A percentile compares a stretch with the other conserved stretches of the same genome.
These are phyloP conservation scores for Calonectria fujianensis DNA, from an alignment of 2,329 filamentous ascomycete species.

Conservation along the genomic window DNA sequence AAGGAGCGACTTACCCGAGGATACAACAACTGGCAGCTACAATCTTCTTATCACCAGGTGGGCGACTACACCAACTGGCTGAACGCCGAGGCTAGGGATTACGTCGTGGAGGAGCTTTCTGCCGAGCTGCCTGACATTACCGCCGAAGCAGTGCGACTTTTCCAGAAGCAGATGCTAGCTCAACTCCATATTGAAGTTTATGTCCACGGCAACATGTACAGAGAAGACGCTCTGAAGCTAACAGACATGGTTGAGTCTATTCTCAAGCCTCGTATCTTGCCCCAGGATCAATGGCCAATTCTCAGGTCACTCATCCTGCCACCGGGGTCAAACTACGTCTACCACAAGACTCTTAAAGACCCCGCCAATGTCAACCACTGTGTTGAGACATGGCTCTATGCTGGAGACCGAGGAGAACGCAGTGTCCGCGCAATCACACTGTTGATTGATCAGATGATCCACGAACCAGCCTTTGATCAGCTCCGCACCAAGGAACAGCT, in stretches of 20 bases:
- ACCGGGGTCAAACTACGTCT: slow-evolving; percentile 88
- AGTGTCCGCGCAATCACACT: slow-evolving; percentile 83
- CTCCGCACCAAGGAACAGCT: slow-evolving; percentile 97
- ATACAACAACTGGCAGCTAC: slow-evolving; percentile 90
- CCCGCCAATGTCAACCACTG: slow-evolving; percentile 93
- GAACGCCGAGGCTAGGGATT: slow-evolving; percentile 81
- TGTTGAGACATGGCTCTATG: slow-evolving; percentile 84
- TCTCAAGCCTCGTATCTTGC: slow-evolving; percentile 83
- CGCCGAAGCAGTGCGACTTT: slow-evolving; percentile 82
- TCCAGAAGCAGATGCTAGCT: slow-evolving; percentile 86
- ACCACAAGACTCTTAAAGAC: slow-evolving; percentile 87
- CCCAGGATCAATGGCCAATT: slow-evolving; percentile 86
- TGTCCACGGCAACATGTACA: slow-evolving; percentile 94
- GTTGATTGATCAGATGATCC: slow-evolving; percentile 90
- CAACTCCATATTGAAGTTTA: slow-evolving; percentile 93
- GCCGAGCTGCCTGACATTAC: slow-evolving; percentile 85
- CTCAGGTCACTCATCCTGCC: slow-evolving; percentile 86
- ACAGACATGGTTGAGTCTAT: slow-evolving; percentile 88
- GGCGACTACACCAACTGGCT: slow-evolving; percentile 89
- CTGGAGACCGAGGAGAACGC: slow-evolving; percentile 82
- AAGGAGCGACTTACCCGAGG: slow-evolving; percentile 87
- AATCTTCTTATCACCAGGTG: slow-evolving; percentile 92
- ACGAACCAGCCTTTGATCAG: slow-evolving; percentile 96
- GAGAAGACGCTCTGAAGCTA: slow-evolving; percentile 91
- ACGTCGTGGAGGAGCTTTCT: slow-evolving; percentile 86